Conservation (phyloP, 2,329 filamentous ascomycete species). For the Nothomitra cinnamomea region DNA sequence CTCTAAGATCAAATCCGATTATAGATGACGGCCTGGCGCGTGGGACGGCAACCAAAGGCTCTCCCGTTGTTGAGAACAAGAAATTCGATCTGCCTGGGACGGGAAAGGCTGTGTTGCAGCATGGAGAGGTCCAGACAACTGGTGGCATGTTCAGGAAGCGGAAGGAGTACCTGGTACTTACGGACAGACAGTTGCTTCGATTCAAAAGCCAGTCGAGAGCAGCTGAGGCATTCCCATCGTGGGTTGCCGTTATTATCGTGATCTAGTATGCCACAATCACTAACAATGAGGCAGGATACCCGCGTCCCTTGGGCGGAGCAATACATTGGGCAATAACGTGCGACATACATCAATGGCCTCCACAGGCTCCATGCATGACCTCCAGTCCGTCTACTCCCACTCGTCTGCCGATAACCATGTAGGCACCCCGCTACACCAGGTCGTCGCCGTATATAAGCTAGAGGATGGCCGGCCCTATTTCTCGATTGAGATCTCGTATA, state of each 20-base stretch:
- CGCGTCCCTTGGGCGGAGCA: constrained; percentile 22
- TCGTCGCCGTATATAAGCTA: constrained; percentile 48
- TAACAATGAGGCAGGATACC: constrained; percentile 24
- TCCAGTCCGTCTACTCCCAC: constrained; percentile 33
- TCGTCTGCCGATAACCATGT: constrained; percentile 35
- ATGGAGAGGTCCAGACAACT: constrained; percentile 54
- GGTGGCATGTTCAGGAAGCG: constrained; percentile 55
- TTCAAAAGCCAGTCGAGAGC: constrained; percentile 53
- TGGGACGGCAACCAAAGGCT: constrained; percentile 31
- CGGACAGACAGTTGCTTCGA: constrained; percentile 48
- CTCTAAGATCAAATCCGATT: constrained; percentile 34
- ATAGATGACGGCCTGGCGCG: constrained; percentile 34
- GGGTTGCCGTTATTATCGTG: constrained; percentile 5
- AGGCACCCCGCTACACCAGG: constrained; percentile 40
- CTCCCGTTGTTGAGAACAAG: constrained; percentile 29
- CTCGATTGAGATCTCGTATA: constrained; percentile 48
- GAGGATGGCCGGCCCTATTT: constrained; percentile 51
- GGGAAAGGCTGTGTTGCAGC: constrained; percentile 36
- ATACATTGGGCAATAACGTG: constrained; percentile 22
- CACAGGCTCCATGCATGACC: constrained; percentile 42
- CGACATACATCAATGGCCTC: constrained; percentile 42
- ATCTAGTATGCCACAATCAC: constrained; percentile 10
- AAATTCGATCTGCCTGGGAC: constrained; percentile 16
- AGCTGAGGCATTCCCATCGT: constrained; percentile 39
- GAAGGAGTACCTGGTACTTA: constrained; percentile 55